Base-by-base conservation (phyloP, 768 basidiomycete species). In the Hygrophorus pudorinus region DNA sequence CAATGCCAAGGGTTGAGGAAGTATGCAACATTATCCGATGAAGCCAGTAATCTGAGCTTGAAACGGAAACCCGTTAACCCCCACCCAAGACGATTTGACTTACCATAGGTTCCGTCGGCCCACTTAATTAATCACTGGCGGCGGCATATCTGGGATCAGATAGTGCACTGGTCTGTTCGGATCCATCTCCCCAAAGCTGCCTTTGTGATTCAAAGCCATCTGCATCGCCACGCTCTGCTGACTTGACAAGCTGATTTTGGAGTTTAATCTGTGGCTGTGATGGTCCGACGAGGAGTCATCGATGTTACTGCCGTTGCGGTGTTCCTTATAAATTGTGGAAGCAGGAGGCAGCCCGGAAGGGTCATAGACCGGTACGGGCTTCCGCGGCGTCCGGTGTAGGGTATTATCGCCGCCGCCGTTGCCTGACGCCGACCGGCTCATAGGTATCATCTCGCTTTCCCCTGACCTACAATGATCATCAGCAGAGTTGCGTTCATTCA, bases 111-210 rank as follows among this genome's bases (percentile, higher is more conserved):
- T n/a, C 18, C 17, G 17, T 40, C 7, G 17, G 24, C 16, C 6
- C 16, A 11, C n/a, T 35, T 10, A 35, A 35, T 35, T 35, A 13
- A n/a, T 42, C 29, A 14, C 24, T 9, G 58, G 58, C 14, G 54
- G 58, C 13, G 76, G 77, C 67, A 78, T 66, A 52, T 79, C 77
- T 7, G 77, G 77, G 33, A 79, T 78, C 46, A 79, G 55, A 62
- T 75, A 78, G 56, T 79, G 77, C 47, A 79, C 50, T 18, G 66
- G 65, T 35, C 66, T 60, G 18, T 28, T 31, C 33, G 17, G 61
- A 5, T 64, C 63, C 9, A 65, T 65, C 28, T 65, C 65, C 41
- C 67, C 73, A 56, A 75, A 65, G 56, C 68, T 71, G 32, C 59
- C 57, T 56, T 72, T 72, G 51, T 65, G 72, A 10, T 20, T 17